Base-by-base conservation (phyloP, 495 filamentous ascomycete genomes). In the Cercophora scortea region DNA sequence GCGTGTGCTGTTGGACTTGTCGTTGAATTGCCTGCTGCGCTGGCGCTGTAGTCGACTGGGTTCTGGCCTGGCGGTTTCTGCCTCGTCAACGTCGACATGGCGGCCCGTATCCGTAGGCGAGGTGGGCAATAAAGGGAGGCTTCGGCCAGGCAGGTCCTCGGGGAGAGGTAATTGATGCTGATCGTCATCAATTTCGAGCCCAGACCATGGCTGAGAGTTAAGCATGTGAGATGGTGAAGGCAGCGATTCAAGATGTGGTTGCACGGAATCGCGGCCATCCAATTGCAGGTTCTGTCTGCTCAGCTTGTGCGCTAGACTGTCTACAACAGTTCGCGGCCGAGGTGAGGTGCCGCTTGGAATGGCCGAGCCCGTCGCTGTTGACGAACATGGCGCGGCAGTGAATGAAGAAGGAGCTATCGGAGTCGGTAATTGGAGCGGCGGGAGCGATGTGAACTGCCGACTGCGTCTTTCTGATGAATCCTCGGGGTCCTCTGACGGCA, bases 211-310 rank as follows among this genome's bases (percentile, higher is more conserved):
- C 12, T 35, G 41, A 16, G 41, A 12, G 18, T 47, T 43, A 17
- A 9, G 10, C 9, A 49, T 8, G 39, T 52, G 44, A 40, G 41
- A 6, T 32, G 19, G 9, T 6, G 18, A 12, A 5, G 50, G 4
- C 42, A 45, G 12, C 38, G 49, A 34, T 17, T 45, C 6, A 1
- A 10, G 12, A 34, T 45, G 41, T 2, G 33, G 53, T 45, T 50
- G 52, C 32, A 18, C 42, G 16, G 25, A 16, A 6, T 16, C 40
- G 10, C 32, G 36, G 33, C 47, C 53, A 41, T 51, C 36, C 17
- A 55, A 42, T 51, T 58, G 62, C 18, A 66, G 55, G 35, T 64
- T 62, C 35, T 73, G 70, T 39, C 58, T 53, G 61, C 67, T 71
- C 47, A 71, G 57, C 49, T 65, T 62, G 50, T 57, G 61, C 16